A percentile compares a stretch with the other conserved stretches of the same genome.
Conservation (phyloP, 306 rosid genomes). For the Vicia faba region DNA sequence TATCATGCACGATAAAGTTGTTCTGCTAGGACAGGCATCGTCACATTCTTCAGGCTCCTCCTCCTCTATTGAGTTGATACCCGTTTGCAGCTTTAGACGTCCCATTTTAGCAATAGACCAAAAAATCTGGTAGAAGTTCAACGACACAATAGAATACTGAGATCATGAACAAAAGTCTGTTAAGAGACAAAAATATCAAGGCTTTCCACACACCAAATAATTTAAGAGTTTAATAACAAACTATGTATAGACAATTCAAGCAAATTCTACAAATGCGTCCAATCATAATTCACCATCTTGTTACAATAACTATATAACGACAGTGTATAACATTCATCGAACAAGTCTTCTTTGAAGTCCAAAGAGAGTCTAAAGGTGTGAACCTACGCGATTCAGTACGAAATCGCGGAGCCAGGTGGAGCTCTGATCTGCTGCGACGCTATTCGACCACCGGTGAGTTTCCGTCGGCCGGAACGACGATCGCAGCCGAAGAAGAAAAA, state of each 20-base stretch:
- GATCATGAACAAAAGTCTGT: background rate
- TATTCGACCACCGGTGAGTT: background rate
- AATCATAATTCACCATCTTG: background rate
- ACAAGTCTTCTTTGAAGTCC: background rate
- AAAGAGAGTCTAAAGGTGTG: background rate
- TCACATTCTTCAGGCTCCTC: constrained; percentile 93
- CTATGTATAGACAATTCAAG: background rate
- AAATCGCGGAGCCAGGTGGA: background rate
- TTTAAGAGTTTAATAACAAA: background rate
- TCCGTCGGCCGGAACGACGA: too few relatives aligned
- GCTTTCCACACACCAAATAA: constrained; percentile 30
- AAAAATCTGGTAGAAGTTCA: constrained; percentile 33
- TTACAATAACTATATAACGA: background rate
- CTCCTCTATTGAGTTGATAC: constrained; percentile 80
- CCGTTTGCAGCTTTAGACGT: constrained; percentile 72
- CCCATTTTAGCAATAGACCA: constrained; percentile 55
- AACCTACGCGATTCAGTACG: background rate
- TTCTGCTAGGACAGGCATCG: constrained; percentile 56
- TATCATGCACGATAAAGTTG: constrained; percentile 86
- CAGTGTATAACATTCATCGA: background rate
- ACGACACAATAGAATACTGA: constrained; percentile 10
- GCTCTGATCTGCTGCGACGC: background rate
- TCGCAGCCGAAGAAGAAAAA: too few relatives aligned
- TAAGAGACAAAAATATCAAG: constrained; percentile 21
- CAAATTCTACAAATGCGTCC: background rate